Conservation (phyloP, 2,329 filamentous ascomycete genomes). For the Pochonia chlamydosporia region DNA sequence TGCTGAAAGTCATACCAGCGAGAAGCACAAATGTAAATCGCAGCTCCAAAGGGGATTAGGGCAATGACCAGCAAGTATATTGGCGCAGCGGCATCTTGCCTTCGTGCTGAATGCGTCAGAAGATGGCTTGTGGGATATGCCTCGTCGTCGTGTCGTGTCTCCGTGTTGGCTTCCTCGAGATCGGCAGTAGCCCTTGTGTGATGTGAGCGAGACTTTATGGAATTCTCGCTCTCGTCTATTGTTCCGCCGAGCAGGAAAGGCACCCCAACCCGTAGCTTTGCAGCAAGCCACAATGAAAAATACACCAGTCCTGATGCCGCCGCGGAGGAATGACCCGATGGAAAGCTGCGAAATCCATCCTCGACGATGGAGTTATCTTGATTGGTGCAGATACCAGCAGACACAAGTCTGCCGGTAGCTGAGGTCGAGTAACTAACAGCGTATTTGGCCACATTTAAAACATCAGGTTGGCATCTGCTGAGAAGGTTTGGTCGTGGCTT, state of each 20-base stretch:
- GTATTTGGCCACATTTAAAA: slow-evolving; percentile 46
- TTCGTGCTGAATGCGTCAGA: background rate
- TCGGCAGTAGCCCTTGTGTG: background rate
- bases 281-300: slow-evolving; percentile 69
- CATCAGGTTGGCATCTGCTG: slow-evolving; percentile 63
- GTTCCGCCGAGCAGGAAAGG: slow-evolving; percentile 48
- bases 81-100: slow-evolving; percentile 22
- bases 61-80: slow-evolving; percentile 62
- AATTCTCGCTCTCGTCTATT: slow-evolving; percentile 33
- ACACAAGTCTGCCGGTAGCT: slow-evolving; percentile 57
- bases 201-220: too few relatives aligned
- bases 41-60: slow-evolving; percentile 58
- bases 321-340: slow-evolving; percentile 38
- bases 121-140: background rate
- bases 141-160: background rate
- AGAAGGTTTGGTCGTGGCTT: slow-evolving; percentile 69
- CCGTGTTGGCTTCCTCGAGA: background rate
- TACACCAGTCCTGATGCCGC: slow-evolving; percentile 69
- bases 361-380: slow-evolving; percentile 47
- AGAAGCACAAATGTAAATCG: slow-evolving; percentile 67
- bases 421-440: slow-evolving; percentile 51
- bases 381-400: slow-evolving; percentile 62
- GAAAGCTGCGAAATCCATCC: slow-evolving; percentile 69
- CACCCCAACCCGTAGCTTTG: slow-evolving; percentile 60
- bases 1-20: slow-evolving; percentile 75